Conservation (phyloP, 2,329 filamentous ascomycete genomes). For the Diaporthe helianthi region DNA sequence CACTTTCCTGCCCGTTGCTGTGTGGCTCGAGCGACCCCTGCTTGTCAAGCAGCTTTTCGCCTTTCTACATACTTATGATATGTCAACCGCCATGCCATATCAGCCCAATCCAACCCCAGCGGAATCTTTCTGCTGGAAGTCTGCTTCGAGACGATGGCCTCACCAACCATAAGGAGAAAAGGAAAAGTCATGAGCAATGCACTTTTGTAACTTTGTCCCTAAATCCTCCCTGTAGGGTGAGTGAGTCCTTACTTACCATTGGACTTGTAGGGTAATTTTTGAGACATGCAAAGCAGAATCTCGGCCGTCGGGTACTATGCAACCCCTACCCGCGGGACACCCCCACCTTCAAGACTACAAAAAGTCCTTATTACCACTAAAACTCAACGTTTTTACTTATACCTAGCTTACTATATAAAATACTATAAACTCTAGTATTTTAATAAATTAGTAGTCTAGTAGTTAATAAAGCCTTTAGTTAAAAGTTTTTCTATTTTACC, state of each 20-base stretch:
- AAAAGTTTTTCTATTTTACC: too few species aligned
- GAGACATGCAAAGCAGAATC: background rate
- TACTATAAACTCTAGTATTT: too few species aligned
- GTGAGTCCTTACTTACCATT: too few species aligned
- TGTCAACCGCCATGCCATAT: slow-evolving; percentile 20
- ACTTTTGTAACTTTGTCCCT: background rate
- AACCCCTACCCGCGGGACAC: too few species aligned
- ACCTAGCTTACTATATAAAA: too few species aligned
- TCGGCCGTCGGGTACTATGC: too few species aligned
- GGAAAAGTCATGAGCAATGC: background rate
- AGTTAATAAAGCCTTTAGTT: too few species aligned
- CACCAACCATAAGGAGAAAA: background rate
- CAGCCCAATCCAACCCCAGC: background rate
- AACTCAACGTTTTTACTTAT: too few species aligned
- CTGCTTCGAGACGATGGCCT: background rate
- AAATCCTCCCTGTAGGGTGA: background rate
- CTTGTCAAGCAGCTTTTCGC: slow-evolving; percentile 1
- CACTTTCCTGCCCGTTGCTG: background rate
- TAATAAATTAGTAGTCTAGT: too few species aligned
- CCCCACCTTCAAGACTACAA: too few species aligned
- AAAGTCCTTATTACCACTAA: too few species aligned
- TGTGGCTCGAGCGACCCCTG: slow-evolving; percentile 16
- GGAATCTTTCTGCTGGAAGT: background rate
- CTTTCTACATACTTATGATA: background rate
- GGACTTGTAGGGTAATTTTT: background rate